Conservation (phyloP, 805 yeast genomes). For the Brettanomyces custersianus region DNA sequence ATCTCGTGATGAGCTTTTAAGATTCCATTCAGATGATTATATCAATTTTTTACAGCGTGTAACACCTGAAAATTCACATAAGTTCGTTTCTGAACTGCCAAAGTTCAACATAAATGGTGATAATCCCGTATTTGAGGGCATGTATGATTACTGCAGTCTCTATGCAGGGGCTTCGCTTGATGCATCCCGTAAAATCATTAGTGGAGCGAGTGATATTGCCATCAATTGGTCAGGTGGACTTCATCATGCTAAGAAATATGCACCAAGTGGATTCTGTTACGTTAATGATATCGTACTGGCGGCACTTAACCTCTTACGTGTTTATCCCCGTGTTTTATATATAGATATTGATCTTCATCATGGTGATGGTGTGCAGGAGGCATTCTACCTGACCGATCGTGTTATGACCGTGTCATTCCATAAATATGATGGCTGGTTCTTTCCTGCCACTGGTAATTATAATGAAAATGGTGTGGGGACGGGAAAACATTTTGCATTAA, state of each 20-base stretch:
- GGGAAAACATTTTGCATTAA: constrained; percentile 82
- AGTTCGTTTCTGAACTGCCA: constrained; percentile 46
- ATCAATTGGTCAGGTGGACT: constrained; percentile 95
- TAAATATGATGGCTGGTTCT: constrained; percentile 87
- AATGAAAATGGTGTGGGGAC: constrained; percentile 84
- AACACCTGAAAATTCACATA: constrained; percentile 63
- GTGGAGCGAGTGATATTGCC: constrained; percentile 88
- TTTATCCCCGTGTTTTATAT: constrained; percentile 87
- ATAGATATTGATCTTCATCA: constrained; percentile 94
- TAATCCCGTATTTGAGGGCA: constrained; percentile 91
- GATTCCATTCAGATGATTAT: constrained; percentile 85
- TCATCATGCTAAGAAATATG: constrained; percentile 92
- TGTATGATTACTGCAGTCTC: constrained; percentile 80
- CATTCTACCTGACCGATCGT: constrained; percentile 87
- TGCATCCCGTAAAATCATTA: constrained; percentile 78
- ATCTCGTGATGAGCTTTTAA: constrained; percentile 64
- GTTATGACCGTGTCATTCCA: constrained; percentile 97
- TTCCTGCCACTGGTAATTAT: constrained; percentile 94
- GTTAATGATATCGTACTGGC: constrained; percentile 90
- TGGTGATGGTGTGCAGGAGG: constrained; percentile 98
- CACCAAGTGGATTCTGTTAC: constrained; percentile 93
- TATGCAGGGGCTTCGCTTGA: constrained; percentile 93
- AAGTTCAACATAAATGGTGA: constrained; percentile 91
- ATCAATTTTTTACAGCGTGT: constrained; percentile 65
- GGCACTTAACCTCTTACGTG: constrained; percentile 72